These are phyloP conservation scores for Colletotrichum sp. DNA, from an alignment of 2,329 filamentous ascomycete genomes.

Conservation along the genomic window DNA sequence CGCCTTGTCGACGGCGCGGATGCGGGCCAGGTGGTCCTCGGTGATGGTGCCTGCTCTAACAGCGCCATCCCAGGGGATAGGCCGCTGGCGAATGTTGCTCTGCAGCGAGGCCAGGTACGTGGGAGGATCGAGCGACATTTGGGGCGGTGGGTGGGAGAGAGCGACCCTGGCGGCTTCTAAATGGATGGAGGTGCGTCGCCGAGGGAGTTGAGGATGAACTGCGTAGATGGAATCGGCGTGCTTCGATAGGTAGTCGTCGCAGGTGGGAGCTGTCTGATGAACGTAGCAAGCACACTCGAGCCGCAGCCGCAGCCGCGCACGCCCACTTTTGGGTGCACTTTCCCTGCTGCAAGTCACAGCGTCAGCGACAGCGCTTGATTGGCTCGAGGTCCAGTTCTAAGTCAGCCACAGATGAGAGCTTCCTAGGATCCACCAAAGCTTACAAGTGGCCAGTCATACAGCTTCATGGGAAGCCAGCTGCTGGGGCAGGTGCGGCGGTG, in stretches of 20 bases:
- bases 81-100: conserved; percentile 95
- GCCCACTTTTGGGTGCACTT: conserved; percentile 4
- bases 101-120: conserved; percentile 86
- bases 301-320: conserved; percentile 6
- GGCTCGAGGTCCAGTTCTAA: not conserved
- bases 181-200: conserved; percentile 17
- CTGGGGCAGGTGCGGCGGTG: conserved; percentile 1
- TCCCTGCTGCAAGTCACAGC: conserved; percentile 15
- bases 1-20: conserved; percentile 95
- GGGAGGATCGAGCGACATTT: conserved; percentile 90
- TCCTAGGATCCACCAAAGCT: not conserved
- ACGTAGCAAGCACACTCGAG: not conserved
- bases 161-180: conserved; percentile 11
- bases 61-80: conserved; percentile 97
- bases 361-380: conserved; percentile 5
- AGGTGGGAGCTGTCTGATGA: conserved; percentile 16
- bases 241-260: conserved; percentile 9
- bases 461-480: not conserved
- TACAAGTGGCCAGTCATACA: not conserved
- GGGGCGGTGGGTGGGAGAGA: conserved; percentile 15
- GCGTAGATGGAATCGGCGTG: conserved; percentile 8
- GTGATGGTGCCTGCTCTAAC: conserved; percentile 93
- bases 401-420: conserved; percentile 12
- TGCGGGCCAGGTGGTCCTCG: conserved; percentile 91
- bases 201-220: not conserved